phyloP scores from a whole-genome alignment of 148 eudicot species.

The Camellia sinensis region DNA sequence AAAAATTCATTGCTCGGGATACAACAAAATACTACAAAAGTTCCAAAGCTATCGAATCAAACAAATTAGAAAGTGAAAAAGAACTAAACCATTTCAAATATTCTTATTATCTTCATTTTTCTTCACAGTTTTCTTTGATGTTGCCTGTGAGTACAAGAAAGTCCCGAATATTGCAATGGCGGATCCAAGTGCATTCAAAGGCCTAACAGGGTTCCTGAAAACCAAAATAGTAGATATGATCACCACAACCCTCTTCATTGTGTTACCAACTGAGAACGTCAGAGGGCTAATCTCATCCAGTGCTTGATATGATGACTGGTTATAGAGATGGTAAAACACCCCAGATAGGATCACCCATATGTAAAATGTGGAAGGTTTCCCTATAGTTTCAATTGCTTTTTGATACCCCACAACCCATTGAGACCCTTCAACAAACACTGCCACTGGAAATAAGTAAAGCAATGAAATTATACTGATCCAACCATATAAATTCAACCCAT shows the following conservation, averaged over 20 bases:
- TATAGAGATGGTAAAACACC: slow-evolving; percentile 81
- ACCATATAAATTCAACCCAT: slow-evolving; percentile 89
- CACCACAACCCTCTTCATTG: slow-evolving; percentile 94
- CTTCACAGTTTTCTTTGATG: slow-evolving; percentile 58
- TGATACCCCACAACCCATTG: slow-evolving; percentile 82
- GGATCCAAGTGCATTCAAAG: slow-evolving; percentile 82
- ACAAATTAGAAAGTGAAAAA: background rate
- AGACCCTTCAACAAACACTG: slow-evolving; percentile 76
- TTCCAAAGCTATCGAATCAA: slow-evolving; percentile 5
- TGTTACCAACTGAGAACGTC: slow-evolving; percentile 86
- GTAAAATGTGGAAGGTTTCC: slow-evolving; percentile 60
- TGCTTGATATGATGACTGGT: slow-evolving; percentile 85
- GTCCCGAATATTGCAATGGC: slow-evolving; percentile 83
- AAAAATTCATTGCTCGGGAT: slow-evolving; percentile 1
- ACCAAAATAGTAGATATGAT: slow-evolving; percentile 71
- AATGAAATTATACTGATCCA: slow-evolving; percentile 74
- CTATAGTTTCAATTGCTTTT: slow-evolving; percentile 56
- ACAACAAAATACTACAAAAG: background rate
- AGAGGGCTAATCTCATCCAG: slow-evolving; percentile 86
- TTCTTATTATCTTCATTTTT: slow-evolving; percentile 53
- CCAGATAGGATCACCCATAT: slow-evolving; percentile 79
- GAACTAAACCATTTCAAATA: slow-evolving; percentile 20
- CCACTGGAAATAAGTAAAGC: slow-evolving; percentile 73
- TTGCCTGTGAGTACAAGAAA: slow-evolving; percentile 82
- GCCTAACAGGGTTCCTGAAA: slow-evolving; percentile 81